Evolutionary conservation across 2,329 filamentous ascomycete species (phyloP).

Genomic region (Calonectria honghensis): DNA sequence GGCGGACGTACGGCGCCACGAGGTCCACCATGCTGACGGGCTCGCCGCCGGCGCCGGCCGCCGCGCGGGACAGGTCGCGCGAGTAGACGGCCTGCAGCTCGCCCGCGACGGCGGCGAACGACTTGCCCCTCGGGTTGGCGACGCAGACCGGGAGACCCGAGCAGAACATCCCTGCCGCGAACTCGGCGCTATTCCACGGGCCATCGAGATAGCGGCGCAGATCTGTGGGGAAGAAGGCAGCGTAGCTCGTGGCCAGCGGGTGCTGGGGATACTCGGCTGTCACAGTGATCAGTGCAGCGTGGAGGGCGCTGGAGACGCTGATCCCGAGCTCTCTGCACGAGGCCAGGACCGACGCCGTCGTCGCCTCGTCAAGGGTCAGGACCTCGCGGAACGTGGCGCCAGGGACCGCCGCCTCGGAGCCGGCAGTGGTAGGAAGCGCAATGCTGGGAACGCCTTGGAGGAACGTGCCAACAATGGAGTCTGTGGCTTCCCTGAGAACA

Average conservation of each 20-base stretch:
- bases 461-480: constrained; percentile 7
- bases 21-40: constrained; percentile 43
- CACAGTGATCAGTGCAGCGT: constrained; percentile 54
- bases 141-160: constrained; percentile 43
- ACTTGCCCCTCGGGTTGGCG: constrained; percentile 42
- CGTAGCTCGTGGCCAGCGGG: constrained; percentile 54
- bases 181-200: constrained; percentile 53
- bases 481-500: background rate
- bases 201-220: constrained; percentile 54
- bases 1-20: constrained; percentile 43
- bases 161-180: constrained; percentile 50
- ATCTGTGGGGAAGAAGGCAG: constrained; percentile 55
- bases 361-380: constrained; percentile 8
- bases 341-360: background rate
- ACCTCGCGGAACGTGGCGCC: constrained; percentile 9
- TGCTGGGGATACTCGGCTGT: constrained; percentile 55
- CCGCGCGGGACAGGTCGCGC: constrained; percentile 54
- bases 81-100: constrained; percentile 53
- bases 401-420: constrained; percentile 22
- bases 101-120: constrained; percentile 49
- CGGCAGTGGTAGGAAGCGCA: background rate
- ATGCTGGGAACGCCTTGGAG: constrained; percentile 14
- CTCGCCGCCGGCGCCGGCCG: constrained; percentile 47
- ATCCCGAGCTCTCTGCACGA: constrained; percentile 38
- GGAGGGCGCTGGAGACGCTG: constrained; percentile 56